These are phyloP conservation scores for Fusarium napiforme DNA, from an alignment of 2,329 filamentous ascomycete genomes.

Conservation along the genomic window DNA sequence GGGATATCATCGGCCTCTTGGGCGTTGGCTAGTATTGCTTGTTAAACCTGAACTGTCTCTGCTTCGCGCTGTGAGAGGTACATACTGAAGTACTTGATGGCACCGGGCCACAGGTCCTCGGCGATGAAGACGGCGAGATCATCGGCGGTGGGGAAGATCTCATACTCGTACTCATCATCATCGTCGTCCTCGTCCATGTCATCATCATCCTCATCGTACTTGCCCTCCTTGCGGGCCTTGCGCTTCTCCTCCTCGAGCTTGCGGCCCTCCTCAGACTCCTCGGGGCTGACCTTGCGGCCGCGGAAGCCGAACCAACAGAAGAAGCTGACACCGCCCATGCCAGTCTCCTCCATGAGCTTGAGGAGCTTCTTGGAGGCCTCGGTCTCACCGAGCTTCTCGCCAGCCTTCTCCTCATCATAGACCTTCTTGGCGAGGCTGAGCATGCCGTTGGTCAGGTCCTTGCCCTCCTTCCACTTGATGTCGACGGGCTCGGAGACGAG, in stretches of 20 bases:
- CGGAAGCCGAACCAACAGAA: conserved; percentile 90
- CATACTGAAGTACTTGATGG: conserved; percentile 92
- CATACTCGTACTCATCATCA: conserved; percentile 74
- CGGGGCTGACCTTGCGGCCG: conserved; percentile 74
- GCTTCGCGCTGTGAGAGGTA: conserved; percentile 39
- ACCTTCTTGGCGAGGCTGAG: conserved; percentile 78
- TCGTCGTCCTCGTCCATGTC: conserved; percentile 66
- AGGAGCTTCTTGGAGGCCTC: conserved; percentile 62
- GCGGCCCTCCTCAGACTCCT: conserved; percentile 73
- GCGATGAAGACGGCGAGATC: conserved; percentile 82
- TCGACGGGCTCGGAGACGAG: conserved; percentile 89
- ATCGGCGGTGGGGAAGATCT: conserved; percentile 90
- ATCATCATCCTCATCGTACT: conserved; percentile 56
- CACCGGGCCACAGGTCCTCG: conserved; percentile 89
- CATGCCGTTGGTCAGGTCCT: conserved; percentile 85
- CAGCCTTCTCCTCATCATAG: conserved; percentile 67
- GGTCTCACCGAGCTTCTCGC: conserved; percentile 55
- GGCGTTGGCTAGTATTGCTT: conserved; percentile 54
- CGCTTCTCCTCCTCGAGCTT: conserved; percentile 71
- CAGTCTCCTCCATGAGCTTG: conserved; percentile 67
- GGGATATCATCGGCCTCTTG: conserved; percentile 72
- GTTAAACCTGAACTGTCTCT: conserved; percentile 48
- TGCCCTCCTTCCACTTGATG: conserved; percentile 83
- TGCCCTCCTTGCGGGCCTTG: conserved; percentile 59
- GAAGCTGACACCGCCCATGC: conserved; percentile 78